A percentile compares a stretch with the other conserved stretches of the same genome.
phyloP scores from a whole-genome alignment of 2,329 filamentous ascomycete genomes.

The Cadophora gregata region DNA sequence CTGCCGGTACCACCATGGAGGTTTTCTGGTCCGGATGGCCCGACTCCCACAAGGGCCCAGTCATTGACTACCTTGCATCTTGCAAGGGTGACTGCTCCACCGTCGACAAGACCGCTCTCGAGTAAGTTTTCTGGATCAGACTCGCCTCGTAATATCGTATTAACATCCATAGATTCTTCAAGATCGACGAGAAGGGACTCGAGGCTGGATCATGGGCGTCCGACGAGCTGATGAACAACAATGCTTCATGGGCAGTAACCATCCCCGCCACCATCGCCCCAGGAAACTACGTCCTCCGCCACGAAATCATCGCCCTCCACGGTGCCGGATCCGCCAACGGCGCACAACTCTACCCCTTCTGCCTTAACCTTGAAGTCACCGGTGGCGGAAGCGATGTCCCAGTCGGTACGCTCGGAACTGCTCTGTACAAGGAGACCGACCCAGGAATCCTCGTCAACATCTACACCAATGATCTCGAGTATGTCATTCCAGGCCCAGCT shows the following conservation, averaged over 20 bases:
- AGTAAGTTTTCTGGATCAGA: constrained; percentile 27
- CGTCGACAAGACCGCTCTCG: constrained; percentile 45
- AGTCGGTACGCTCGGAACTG: constrained; percentile 46
- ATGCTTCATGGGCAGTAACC: constrained; percentile 57
- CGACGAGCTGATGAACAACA: constrained; percentile 56
- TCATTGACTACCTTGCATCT: constrained; percentile 39
- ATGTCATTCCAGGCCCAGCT: constrained; percentile 46
- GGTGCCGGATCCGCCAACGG: constrained; percentile 46
- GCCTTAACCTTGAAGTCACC: constrained; percentile 54
- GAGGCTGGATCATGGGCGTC: constrained; percentile 50
- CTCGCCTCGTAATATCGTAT: neutral
- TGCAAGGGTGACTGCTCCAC: constrained; percentile 46
- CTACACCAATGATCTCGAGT: constrained; percentile 44
- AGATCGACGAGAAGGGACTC: constrained; percentile 49
- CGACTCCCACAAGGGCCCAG: constrained; percentile 51
- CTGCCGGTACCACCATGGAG: constrained; percentile 53
- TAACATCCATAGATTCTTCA: constrained; percentile 41
- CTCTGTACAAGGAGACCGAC: constrained; percentile 50
- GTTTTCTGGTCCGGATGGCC: constrained; percentile 58
- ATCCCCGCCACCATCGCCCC: constrained; percentile 50
- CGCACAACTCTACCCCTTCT: constrained; percentile 57
- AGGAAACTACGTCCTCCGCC: constrained; percentile 59
- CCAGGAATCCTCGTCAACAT: constrained; percentile 51
- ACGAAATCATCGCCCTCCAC: constrained; percentile 52
- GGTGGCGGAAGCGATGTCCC: constrained; percentile 49